A percentile compares a stretch with the other conserved stretches of the same genome.
These are phyloP conservation scores for Mortierella sp. DNA, from an alignment of 371 early-diverging fungal genomes.

Conservation along the genomic window DNA sequence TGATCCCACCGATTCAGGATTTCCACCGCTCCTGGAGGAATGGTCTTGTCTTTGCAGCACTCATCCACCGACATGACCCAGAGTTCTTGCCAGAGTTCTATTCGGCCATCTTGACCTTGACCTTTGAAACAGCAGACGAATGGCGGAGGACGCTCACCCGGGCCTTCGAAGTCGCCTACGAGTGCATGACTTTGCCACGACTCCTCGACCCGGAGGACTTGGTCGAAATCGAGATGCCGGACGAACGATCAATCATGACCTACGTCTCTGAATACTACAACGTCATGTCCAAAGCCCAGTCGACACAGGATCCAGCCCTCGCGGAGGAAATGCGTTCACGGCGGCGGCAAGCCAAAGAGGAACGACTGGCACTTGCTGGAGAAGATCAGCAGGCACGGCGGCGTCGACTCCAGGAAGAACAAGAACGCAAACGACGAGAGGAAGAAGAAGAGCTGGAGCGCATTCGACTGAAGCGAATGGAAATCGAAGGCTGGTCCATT, in stretches of 20 bases:
- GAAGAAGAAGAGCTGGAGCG: conserved; percentile 51
- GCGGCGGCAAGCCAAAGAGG: conserved; percentile 45
- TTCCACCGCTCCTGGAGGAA: conserved; percentile 76
- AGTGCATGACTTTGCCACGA: conserved; percentile 61
- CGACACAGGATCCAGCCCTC: conserved; percentile 43
- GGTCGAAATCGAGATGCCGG: conserved; percentile 62
- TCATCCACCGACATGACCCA: conserved; percentile 76
- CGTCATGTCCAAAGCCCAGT: conserved; percentile 56
- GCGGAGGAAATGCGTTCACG: conserved; percentile 27
- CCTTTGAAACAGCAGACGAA: conserved; percentile 50
- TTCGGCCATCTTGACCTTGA: conserved; percentile 38
- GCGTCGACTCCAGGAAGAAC: conserved; percentile 36
- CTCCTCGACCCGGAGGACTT: conserved; percentile 71
- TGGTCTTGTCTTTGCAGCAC: conserved; percentile 73
- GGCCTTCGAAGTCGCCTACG: conserved; percentile 69
- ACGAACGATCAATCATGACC: conserved; percentile 72
- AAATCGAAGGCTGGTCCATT: conserved; percentile 56
- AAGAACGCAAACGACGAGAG: conserved; percentile 28
- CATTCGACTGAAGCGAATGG: conserved; percentile 43
- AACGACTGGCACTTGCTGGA: conserved; percentile 48
- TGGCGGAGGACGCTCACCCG: conserved; percentile 57
- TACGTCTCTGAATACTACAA: conserved; percentile 69
- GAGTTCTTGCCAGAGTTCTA: conserved; percentile 69
- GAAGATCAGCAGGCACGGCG: conserved; percentile 35
- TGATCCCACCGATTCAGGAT: conserved; percentile 70